Evolutionary conservation across 1,284 basidiomycete species (phyloP).

Genomic region (Malassezia globosa): DNA sequence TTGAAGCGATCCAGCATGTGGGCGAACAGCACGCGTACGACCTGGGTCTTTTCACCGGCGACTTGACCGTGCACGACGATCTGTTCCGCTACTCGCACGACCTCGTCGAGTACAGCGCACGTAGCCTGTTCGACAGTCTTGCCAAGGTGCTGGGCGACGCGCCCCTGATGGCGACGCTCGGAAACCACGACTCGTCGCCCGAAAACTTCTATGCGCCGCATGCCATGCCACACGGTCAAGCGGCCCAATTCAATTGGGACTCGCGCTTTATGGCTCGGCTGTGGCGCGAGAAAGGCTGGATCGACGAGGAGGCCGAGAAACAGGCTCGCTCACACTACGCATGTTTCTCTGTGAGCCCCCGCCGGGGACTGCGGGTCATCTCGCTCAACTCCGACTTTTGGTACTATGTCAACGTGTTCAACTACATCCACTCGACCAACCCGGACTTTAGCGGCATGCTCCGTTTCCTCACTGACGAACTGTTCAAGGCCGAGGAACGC

Average conservation of each 20-base stretch:
- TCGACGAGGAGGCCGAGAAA: constrained; percentile 55
- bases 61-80: constrained; percentile 54
- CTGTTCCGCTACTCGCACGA: constrained; percentile 33
- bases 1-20: constrained; percentile 60
- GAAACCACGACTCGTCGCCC: constrained; percentile 40
- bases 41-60: constrained; percentile 63
- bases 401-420: constrained; percentile 55
- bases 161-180: constrained; percentile 38
- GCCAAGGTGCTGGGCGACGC: constrained; percentile 24
- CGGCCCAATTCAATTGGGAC: constrained; percentile 36
- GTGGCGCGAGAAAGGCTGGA: constrained; percentile 54
- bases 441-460: constrained; percentile 65
- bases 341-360: constrained; percentile 60
- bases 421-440: constrained; percentile 63
- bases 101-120: constrained; percentile 35
- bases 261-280: constrained; percentile 27
- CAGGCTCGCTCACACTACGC: constrained; percentile 61
- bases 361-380: constrained; percentile 61
- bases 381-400: constrained; percentile 58
- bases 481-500: constrained; percentile 51
- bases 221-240: constrained; percentile 26
- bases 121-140: constrained; percentile 32
- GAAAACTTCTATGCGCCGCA: constrained; percentile 29
- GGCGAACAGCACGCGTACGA: constrained; percentile 55
- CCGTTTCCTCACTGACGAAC: constrained; percentile 65